Percentiles rank a stretch among this genome's conserved stretches.
Evolutionary conservation across 352 stramenopile species (phyloP).

Genomic region (Hyphochytrium catenoides): DNA sequence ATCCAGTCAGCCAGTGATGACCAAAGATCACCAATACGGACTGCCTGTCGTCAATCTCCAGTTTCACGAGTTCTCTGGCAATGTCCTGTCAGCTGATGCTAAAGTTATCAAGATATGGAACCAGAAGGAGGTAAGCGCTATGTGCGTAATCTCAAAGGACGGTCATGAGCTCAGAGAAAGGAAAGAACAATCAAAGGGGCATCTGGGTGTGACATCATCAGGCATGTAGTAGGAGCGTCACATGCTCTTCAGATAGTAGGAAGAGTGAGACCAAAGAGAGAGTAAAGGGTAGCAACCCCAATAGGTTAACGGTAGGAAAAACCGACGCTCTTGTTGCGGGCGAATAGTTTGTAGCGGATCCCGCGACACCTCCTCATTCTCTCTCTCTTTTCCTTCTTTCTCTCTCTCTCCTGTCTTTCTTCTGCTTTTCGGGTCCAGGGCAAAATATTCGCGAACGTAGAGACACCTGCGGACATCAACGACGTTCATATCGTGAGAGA

Average conservation of each 20-base stretch:
- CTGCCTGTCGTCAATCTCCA: constrained; percentile 81
- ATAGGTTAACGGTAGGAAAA: too few species aligned
- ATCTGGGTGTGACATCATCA: too few species aligned
- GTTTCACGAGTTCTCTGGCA: constrained; percentile 65
- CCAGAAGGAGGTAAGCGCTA: constrained; percentile 15
- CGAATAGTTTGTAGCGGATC: too few species aligned
- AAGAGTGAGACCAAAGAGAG: too few species aligned
- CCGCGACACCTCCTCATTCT: too few species aligned
- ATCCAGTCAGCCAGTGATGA: constrained; percentile 70
- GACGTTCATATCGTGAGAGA: constrained; percentile 84
- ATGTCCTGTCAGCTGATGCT: constrained; percentile 80
- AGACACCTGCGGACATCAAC: constrained; percentile 83
- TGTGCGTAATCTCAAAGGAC: not conserved
- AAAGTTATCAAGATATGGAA: constrained; percentile 98
- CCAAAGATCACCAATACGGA: constrained; percentile 93
- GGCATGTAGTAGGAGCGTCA: too few species aligned
- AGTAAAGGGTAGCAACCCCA: too few species aligned
- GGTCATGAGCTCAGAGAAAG: not conserved
- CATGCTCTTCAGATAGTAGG: too few species aligned
- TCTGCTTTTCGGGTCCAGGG: too few species aligned
- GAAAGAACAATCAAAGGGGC: not conserved
- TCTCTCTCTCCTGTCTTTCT: too few species aligned
- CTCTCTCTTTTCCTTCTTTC: too few species aligned
- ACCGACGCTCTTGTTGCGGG: not conserved
- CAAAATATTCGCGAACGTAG: constrained; percentile 84